Evolutionary conservation across 768 basidiomycete genomes (phyloP), one percentile per base, ranked within the genome.

Genomic region (Rhodosporidiobolus sp.): DNA sequence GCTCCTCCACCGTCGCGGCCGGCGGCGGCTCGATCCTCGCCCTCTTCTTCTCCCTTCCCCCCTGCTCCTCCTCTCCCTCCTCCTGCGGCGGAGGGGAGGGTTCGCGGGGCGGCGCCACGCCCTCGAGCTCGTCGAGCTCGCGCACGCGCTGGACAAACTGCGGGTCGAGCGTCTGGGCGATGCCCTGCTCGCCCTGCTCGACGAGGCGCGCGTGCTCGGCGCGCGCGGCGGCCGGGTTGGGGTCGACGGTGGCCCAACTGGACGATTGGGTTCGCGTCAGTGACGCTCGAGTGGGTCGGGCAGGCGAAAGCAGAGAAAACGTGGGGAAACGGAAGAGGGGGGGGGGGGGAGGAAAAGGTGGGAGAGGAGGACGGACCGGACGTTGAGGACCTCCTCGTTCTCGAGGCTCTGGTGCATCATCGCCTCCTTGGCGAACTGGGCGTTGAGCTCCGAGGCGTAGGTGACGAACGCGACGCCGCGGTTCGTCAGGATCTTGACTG

Each of bases 321-420:
- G 46, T n/a, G 32, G 45, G 50, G 20, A 2, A 58, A 26, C 28
- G 19, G 26, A 10, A 35, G 24, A 28, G 35, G 19, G 4, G 48
- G 5, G 30, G 26, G 57, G 65, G 54, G 61, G 55, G 12, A 32
- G 49, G 4, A 19, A 12, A 17, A 67, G 35, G 32, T 56, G 58
- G 46, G 28, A 61, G n/a, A 35, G 19, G 26, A 24, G 28, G 48
- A 79, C 83, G 64, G 28, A 83, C 82, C 95, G 89, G 63, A 98
- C 94, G 81, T 99, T 99, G 71, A 98, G 86, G 72, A 97, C 94
- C 79, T 99, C 96, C 80, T 96, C 94, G 77, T 92, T 90, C 80
- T 98, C 96, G 74, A 98, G 85, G 26, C 91, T 94, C 82, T 99
- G 96, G 81, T 94, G 94, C 24, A 95, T 92, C 96, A 99, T 99